A percentile compares a stretch with the other conserved stretches of the same genome.
phyloP scores from a whole-genome alignment of 306 rosid genomes.

The Vigna nakashimae region DNA sequence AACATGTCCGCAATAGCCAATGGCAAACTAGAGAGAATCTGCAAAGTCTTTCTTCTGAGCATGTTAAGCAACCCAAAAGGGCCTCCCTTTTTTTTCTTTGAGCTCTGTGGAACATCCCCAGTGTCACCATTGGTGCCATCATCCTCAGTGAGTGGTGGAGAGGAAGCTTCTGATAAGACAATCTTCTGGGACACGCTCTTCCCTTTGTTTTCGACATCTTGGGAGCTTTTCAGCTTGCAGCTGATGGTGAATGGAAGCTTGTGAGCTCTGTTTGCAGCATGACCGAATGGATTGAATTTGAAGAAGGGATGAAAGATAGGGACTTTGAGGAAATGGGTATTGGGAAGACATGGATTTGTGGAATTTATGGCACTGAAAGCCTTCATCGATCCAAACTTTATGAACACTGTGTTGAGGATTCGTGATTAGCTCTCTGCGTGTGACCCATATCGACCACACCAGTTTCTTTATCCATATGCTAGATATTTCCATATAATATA shows the following conservation, averaged over 20 bases:
- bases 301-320: constrained; percentile 48
- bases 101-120: constrained; percentile 45
- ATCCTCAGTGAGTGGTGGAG: constrained; percentile 64
- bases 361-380: constrained; percentile 44
- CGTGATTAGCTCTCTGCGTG: background rate
- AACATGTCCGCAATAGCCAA: constrained; percentile 98
- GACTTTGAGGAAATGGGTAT: constrained; percentile 51
- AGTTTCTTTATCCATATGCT: constrained; percentile 59
- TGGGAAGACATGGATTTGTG: constrained; percentile 55
- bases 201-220: constrained; percentile 52
- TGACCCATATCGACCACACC: constrained; percentile 58
- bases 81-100: constrained; percentile 51
- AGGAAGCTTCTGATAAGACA: constrained; percentile 69
- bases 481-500: constrained; percentile 35
- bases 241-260: constrained; percentile 45
- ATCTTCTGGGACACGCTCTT: constrained; percentile 63
- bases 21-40: constrained; percentile 81
- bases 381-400: constrained; percentile 54
- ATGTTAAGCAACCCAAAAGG: constrained; percentile 51
- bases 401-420: constrained; percentile 14
- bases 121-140: constrained; percentile 44
- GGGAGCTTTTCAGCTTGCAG: constrained; percentile 62
- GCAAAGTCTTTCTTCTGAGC: constrained; percentile 63
- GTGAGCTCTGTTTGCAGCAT: constrained; percentile 37
- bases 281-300: constrained; percentile 45